Base-by-base conservation (phyloP, 2,329 filamentous ascomycete genomes). In the Colletotrichum truncatum region DNA sequence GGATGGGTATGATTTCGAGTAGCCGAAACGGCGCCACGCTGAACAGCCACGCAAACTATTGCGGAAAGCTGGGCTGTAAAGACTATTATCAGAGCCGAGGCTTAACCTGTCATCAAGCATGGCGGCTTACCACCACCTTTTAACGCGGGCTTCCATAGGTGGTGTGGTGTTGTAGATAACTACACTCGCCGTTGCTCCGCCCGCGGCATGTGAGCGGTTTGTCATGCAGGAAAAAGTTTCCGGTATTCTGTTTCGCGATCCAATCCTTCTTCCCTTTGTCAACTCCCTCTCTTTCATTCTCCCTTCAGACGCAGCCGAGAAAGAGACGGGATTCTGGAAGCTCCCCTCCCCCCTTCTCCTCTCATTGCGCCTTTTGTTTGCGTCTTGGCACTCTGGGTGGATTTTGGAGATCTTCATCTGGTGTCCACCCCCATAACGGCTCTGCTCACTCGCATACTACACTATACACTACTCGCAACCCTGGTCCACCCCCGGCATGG, bases 311-410 rank as follows among this genome's bases (percentile, higher is more conserved):
- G 5, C 5, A 26, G 32, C 49, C 32, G 26, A 53, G 23, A 6
- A 43, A 39, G 16, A 54, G 7, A 39, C 9, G 28, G 11, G n/a
- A 18, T 28, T 26, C 39, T 39, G n/a, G 25, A 45, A 36, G 21
- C 38, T 12, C 21, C 26, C 18, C 34, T 21, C 16, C 21, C 26
- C 18, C 34, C 26, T 28, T 28, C 12, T 28, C 38, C 39, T 34
- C 48, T 25, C n/a, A n/a, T n/a, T 61, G 62, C 62, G 62, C 34
- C 56, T 38, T 32, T 36, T 23, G 26, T 52, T 41, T 7, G 23
- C 16, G 39, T 32, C 62, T 65, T 65, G 62, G 57, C 62, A 34
- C 41, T n/a, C 51, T 45, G 12, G 16, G 52, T 57, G 39, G 21
- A 38, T 38, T 45, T n/a, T 39, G 41, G 54, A 48, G 54, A 48